Evolutionary conservation across 306 rosid genomes (phyloP).

Genomic region (Vigna nakashimae): DNA sequence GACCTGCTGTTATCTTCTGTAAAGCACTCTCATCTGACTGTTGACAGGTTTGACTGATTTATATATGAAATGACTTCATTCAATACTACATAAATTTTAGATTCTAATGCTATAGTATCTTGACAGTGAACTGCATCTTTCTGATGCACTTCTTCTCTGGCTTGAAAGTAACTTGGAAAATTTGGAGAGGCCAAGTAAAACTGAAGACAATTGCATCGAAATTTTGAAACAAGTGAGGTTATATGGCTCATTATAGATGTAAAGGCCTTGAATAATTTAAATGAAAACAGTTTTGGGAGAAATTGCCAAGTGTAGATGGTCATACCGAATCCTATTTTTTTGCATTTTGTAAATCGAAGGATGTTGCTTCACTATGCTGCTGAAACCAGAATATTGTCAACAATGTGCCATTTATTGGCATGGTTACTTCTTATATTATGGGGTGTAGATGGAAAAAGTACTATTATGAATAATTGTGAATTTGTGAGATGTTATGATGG

Average conservation of each 20-base stretch:
- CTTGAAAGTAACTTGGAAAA: slow-evolving; percentile 53
- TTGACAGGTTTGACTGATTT: slow-evolving; percentile 66
- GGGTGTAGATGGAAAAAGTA: slow-evolving; percentile 11
- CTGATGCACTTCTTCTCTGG: slow-evolving; percentile 74
- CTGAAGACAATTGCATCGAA: slow-evolving; percentile 45
- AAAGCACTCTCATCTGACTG: slow-evolving; percentile 67
- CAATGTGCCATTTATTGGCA: slow-evolving; percentile 37
- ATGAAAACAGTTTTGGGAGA: slow-evolving; percentile 9
- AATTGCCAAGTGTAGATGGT: slow-evolving; percentile 20
- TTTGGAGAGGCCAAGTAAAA: slow-evolving; percentile 50
- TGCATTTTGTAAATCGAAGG: slow-evolving; percentile 23
- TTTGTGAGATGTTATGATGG: slow-evolving; percentile 20
- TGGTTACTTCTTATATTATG: slow-evolving; percentile 16
- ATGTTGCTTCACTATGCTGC: slow-evolving; percentile 25
- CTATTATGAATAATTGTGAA: neutral
- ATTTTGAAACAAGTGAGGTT: slow-evolving; percentile 68
- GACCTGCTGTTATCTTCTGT: slow-evolving; percentile 58
- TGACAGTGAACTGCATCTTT: slow-evolving; percentile 80
- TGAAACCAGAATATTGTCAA: slow-evolving; percentile 28
- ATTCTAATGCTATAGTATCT: slow-evolving; percentile 50
- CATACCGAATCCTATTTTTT: slow-evolving; percentile 1
- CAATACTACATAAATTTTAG: slow-evolving; percentile 11
- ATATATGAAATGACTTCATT: slow-evolving; percentile 38
- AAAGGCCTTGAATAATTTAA: slow-evolving; percentile 36
- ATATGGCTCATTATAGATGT: slow-evolving; percentile 28